Evolutionary conservation across 257 asterid species (phyloP), one percentile per base, ranked within the genome.

Genomic region (Avicennia marina): DNA sequence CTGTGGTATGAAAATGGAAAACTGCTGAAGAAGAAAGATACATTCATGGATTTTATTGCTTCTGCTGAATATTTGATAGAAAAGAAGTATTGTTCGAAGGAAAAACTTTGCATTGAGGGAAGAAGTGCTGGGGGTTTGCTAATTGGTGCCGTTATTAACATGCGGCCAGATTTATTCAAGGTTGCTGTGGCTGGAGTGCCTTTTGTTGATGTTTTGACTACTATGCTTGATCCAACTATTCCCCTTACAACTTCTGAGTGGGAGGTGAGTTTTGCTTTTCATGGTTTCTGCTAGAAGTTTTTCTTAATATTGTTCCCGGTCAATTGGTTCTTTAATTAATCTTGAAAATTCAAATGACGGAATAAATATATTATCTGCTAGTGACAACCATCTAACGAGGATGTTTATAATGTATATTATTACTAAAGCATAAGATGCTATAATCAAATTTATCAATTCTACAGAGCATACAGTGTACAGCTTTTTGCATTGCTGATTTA

Each of bases 71-170:
- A 78, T 81, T 72, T 91, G 81, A 77, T 85, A 64, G 90, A 77
- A 63, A 81, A 78, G 59, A 88, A 78, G 76, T 91, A 80, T 70
- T 83, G 90, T 68, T 79, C 90, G 53, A 86, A 83, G 75, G 95
- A 91, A 66, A 91, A 80, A 44, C 79, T 91, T 65, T 76, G 95
- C 85, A 83, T 91, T 36, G 72, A 91, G 68, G 96, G 98, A 60
- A 78, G 96, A 80, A 91, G 98, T 42, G 98, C 96, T 15, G 96
- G 98, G 44, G 98, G 98, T 42, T 80, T 91, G 85, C 87, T 91
- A 38, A 78, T 91, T 52, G 96, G 98, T 65, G 90, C 95, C 62
- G 93, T 88, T 67, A 74, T 91, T 50, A 91, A 83, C 72, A 91
- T 88, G 95, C 80, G 94, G 7, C 96, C 98, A 44, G 94, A 88